Conservation (phyloP, 176 grass and related monocot species). For the Aegilops sharonensis region DNA sequence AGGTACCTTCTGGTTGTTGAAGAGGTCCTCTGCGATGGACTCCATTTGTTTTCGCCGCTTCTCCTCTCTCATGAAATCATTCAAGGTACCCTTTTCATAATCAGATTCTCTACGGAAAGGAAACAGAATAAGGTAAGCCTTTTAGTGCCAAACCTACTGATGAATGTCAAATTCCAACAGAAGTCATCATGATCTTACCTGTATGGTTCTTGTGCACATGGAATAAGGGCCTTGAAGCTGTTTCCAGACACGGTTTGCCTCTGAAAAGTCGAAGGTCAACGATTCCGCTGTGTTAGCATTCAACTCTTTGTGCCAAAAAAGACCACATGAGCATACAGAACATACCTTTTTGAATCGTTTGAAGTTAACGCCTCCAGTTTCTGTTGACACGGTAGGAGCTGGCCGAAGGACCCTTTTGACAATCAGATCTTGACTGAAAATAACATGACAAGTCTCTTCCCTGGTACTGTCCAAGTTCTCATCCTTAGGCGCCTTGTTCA, state of each 20-base stretch:
- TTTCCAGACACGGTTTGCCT: slow-evolving; percentile 80
- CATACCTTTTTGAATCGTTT: slow-evolving; percentile 89
- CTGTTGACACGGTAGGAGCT: slow-evolving; percentile 24
- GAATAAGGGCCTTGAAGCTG: slow-evolving; percentile 77
- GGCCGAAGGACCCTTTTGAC: slow-evolving; percentile 40
- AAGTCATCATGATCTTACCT: slow-evolving; percentile 44
- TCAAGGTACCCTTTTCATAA: slow-evolving; percentile 28
- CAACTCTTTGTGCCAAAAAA: slow-evolving; percentile 25
- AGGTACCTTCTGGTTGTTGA: slow-evolving; percentile 78
- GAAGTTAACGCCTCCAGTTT: slow-evolving; percentile 62
- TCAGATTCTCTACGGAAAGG: slow-evolving; percentile 66
- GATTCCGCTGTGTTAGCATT: slow-evolving; percentile 2
- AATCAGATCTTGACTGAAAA: slow-evolving; percentile 75
- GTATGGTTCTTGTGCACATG: slow-evolving; percentile 80
- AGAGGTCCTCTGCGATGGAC: slow-evolving; percentile 78
- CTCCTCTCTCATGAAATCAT: slow-evolving; percentile 73
- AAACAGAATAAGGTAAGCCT: background rate
- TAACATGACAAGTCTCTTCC: slow-evolving; percentile 73
- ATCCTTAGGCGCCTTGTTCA: slow-evolving; percentile 47
- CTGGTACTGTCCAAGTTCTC: slow-evolving; percentile 48
- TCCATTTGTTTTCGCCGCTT: slow-evolving; percentile 85
- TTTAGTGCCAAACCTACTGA: background rate
- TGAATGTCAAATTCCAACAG: background rate
- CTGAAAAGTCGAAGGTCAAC: slow-evolving; percentile 39
- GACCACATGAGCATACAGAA: background rate